Base-by-base conservation (phyloP, 495 filamentous ascomycete genomes). In the Diplogelasinospora grovesii region DNA sequence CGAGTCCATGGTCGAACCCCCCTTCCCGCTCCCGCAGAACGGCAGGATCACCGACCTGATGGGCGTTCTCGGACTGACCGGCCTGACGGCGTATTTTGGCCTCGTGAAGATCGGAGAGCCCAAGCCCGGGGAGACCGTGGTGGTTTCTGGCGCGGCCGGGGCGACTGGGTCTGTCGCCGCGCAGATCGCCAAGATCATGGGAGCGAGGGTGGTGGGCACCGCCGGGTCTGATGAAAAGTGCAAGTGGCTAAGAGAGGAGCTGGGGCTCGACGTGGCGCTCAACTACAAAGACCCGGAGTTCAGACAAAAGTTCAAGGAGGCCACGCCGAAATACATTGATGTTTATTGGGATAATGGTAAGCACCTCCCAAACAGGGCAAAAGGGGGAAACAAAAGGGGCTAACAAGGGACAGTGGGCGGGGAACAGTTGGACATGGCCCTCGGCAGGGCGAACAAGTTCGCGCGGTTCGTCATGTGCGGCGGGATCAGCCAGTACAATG, bases 111-210 rank as follows among this genome's bases (percentile, higher is more conserved):
- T 84, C 21, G 81, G 70, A 3, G 33, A 70, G 43, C 69, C 75
- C 4, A 67, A 71, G 34, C 31, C 59, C 1, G 77, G 73, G 1
- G 78, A 85, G 33, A 78, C 80, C 3, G 78, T 85, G 4, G 79
- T 85, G 9, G 75, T 84, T 0, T 76, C 74, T n/a, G 79, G 77
- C 0, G 82, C 82, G 3, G 83, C 83, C 1, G 83, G 83, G 1
- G 83, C 81, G 1, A 85, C 81, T 9, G 83, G 83, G 0, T 74
- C 67, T 48, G 70, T 84, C 3, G 82, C 73, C 4, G 80, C 77
- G 4, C 83, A 87, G 65, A 83, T 85, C 48, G 81, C 81, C 1
- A 81, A 75, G 61, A 65, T 82, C 24, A 68, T 73, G 48, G 81
- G 79, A 10, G 77, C 75, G 0, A 59, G 69, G 61, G 29, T 85